Evolutionary conservation across 768 basidiomycete genomes (phyloP).

Genomic region (Kwoniella dejecticola): DNA sequence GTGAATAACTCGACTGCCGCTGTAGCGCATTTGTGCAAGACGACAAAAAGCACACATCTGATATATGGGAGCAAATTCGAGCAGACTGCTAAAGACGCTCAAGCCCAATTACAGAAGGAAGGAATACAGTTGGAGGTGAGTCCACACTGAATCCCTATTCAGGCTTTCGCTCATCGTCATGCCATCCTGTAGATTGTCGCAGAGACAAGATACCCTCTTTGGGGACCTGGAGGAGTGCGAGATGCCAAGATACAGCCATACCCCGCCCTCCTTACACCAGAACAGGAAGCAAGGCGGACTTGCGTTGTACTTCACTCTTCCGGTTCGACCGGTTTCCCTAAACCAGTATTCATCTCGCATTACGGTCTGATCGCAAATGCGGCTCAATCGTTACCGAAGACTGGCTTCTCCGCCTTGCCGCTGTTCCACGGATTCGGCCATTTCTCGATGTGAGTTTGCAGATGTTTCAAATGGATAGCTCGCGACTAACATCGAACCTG

Average conservation of each 20-base stretch:
- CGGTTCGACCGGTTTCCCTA: conserved; percentile 53
- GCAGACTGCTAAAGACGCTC: conserved; percentile 54
- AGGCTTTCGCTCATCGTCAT: neutral
- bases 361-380: conserved; percentile 43
- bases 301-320: conserved; percentile 50
- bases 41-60: conserved; percentile 57
- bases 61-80: conserved; percentile 58
- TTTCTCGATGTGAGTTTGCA: conserved; percentile 46
- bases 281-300: conserved; percentile 40
- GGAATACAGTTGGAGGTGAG: conserved; percentile 33
- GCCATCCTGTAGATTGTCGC: conserved; percentile 27
- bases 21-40: conserved; percentile 59
- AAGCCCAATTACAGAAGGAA: conserved; percentile 46
- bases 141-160: neutral
- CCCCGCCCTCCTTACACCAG: conserved; percentile 39
- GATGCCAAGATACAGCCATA: conserved; percentile 39
- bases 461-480: neutral
- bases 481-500: neutral
- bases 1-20: conserved; percentile 61
- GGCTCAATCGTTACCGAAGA: conserved; percentile 36
- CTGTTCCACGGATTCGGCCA: conserved; percentile 53
- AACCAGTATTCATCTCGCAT: conserved; percentile 51
- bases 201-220: conserved; percentile 58
- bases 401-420: conserved; percentile 49
- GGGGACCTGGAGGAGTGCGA: conserved; percentile 57